These are phyloP conservation scores for Viridothelium virens DNA, from an alignment of 495 filamentous ascomycete genomes.

Conservation along the genomic window DNA sequence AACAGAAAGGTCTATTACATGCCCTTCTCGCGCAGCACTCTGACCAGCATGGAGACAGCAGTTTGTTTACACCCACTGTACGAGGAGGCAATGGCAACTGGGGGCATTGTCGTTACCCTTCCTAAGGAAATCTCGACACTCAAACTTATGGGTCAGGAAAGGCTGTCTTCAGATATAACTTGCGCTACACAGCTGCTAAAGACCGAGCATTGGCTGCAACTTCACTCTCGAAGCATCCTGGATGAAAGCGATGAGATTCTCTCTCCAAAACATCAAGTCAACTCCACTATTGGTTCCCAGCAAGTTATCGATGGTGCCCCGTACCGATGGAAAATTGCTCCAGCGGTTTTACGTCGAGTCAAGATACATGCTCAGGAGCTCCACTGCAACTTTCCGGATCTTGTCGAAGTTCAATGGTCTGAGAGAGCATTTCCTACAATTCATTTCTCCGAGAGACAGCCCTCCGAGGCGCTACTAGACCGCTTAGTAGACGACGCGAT, in stretches of 20 bases:
- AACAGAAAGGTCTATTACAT: constrained; percentile 52
- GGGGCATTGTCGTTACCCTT: constrained; percentile 52
- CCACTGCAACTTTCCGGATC: neutral
- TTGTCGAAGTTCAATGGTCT: neutral
- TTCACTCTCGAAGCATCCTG: constrained; percentile 27
- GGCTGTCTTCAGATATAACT: constrained; percentile 25
- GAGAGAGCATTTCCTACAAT: neutral
- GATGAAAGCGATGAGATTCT: constrained; percentile 35
- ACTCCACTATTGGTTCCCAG: constrained; percentile 61
- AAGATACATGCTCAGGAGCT: neutral
- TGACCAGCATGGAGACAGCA: constrained; percentile 27
- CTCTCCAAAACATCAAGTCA: constrained; percentile 30
- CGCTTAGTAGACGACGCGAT: neutral
- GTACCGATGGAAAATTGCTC: constrained; percentile 44
- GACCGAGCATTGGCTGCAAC: constrained; percentile 25
- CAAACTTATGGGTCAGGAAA: constrained; percentile 56
- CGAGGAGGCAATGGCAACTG: constrained; percentile 39
- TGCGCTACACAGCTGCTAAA: constrained; percentile 19
- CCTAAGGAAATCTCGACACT: constrained; percentile 67
- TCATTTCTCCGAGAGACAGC: constrained; percentile 15
- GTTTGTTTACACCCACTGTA: constrained; percentile 35
- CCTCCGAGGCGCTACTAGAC: neutral
- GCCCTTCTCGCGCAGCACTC: constrained; percentile 52
- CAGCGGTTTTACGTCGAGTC: neutral
- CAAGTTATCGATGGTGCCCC: constrained; percentile 48